Conservation (phyloP, 345 rosid genomes). For the Sisymbrium irio region DNA sequence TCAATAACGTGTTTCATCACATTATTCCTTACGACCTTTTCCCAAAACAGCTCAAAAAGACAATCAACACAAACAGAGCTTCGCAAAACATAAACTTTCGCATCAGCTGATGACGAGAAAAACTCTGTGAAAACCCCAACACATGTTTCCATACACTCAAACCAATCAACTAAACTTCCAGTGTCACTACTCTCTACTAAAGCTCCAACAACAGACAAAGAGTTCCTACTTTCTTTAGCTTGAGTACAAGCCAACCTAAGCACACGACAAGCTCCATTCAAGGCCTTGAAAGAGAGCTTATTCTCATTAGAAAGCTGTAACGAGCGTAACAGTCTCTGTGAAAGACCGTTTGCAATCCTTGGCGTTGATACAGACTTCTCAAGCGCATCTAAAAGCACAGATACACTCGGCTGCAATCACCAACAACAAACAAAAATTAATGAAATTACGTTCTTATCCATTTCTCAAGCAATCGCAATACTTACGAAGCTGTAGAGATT, state of each 20-base stretch:
- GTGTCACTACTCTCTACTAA: conserved; percentile 31
- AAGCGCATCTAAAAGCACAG: conserved; percentile 81
- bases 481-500: neutral
- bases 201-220: conserved; percentile 21
- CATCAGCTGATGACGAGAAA: conserved; percentile 56
- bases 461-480: conserved; percentile 20
- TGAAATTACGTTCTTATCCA: no score
- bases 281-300: conserved; percentile 61
- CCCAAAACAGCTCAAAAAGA: conserved; percentile 93
- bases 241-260: conserved; percentile 75
- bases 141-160: conserved; percentile 58
- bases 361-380: conserved; percentile 78
- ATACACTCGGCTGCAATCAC: conserved; percentile 70
- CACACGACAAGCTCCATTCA: conserved; percentile 68
- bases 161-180: conserved; percentile 43
- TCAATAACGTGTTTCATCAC: conserved; percentile 65
- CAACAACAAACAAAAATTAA: neutral
- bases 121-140: conserved; percentile 60
- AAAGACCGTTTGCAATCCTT: conserved; percentile 59
- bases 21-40: conserved; percentile 55
- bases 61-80: conserved; percentile 63
- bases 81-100: conserved; percentile 55
- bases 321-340: conserved; percentile 61
- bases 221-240: conserved; percentile 60
- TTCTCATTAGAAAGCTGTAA: conserved; percentile 67